These are phyloP conservation scores for Pleurotus tuoliensis DNA, from an alignment of 768 basidiomycete species.

Conservation along the genomic window DNA sequence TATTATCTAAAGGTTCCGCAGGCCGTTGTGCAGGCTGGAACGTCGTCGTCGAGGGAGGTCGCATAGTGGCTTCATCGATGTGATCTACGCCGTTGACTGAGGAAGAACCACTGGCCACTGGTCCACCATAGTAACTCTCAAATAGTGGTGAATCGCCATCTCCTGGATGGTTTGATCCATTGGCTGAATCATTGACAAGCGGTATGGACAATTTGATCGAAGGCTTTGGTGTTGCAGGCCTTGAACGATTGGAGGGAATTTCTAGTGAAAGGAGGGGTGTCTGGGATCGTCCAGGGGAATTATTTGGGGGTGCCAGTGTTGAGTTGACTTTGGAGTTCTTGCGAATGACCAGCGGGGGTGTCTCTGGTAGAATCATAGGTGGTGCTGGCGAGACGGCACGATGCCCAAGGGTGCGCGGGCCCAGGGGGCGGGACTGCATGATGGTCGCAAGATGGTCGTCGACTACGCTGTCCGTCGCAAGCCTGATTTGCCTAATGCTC, in stretches of 20 bases:
- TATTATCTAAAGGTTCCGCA: constrained; percentile 31
- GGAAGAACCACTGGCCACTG: constrained; percentile 21
- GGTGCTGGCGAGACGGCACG: constrained; percentile 17
- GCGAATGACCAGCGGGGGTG: constrained; percentile 26
- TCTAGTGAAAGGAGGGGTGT: constrained; percentile 23
- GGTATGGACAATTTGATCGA: constrained; percentile 28
- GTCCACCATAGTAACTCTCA: constrained; percentile 42
- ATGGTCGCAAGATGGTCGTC: constrained; percentile 11
- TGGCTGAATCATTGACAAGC: constrained; percentile 13
- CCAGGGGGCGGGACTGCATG: constrained; percentile 31
- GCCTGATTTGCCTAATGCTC: neutral
- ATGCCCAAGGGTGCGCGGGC: constrained; percentile 24
- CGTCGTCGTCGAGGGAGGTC: constrained; percentile 24
- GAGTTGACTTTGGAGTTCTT: constrained; percentile 20
- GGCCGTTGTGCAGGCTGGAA: constrained; percentile 20
- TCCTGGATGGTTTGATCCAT: constrained; percentile 11
- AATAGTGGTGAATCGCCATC: constrained; percentile 26
- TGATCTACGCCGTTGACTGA: constrained; percentile 19
- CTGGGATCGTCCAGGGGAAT: constrained; percentile 24
- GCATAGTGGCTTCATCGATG: constrained; percentile 41
- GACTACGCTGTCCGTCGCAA: constrained; percentile 10
- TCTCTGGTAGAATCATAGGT: constrained; percentile 17
- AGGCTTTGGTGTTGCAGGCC: constrained; percentile 27
- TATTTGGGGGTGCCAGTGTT: constrained; percentile 11
- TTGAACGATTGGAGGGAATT: constrained; percentile 22